Conservation (phyloP, 768 basidiomycete species). For the Ramaria sp. region DNA sequence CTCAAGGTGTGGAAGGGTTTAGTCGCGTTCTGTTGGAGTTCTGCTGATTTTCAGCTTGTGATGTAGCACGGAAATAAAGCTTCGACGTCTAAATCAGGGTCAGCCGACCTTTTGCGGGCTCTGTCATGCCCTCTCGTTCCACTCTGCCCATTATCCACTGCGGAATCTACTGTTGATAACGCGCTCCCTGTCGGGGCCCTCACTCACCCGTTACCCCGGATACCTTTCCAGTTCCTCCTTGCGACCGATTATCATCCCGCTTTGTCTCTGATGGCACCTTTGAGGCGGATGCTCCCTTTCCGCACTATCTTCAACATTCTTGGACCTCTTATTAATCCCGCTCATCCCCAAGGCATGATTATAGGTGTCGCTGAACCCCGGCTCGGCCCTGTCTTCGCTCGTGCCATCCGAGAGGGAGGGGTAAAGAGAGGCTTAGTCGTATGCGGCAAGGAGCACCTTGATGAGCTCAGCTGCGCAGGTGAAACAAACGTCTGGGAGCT, state of each 20-base stretch:
- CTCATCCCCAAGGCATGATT: conserved; percentile 77
- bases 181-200: neutral
- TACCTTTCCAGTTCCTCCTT: conserved; percentile 88
- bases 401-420: conserved; percentile 58
- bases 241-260: conserved; percentile 91
- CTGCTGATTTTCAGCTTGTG: neutral
- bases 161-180: conserved; percentile 23
- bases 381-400: conserved; percentile 74
- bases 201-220: conserved; percentile 35
- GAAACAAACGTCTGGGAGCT: conserved; percentile 81
- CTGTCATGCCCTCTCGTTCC: conserved; percentile 68
- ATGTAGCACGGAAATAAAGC: conserved; percentile 80
- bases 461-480: conserved; percentile 94
- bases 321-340: conserved; percentile 91
- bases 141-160: conserved; percentile 45
- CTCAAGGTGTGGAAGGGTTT: conserved; percentile 41
- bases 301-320: conserved; percentile 95
- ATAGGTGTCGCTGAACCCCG: conserved; percentile 79
- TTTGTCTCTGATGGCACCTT: conserved; percentile 70
- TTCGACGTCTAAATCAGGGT: conserved; percentile 89
- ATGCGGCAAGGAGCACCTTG: conserved; percentile 82
- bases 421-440: conserved; percentile 85
- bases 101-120: conserved; percentile 83
- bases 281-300: conserved; percentile 81
- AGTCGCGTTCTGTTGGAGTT: neutral